phyloP scores from a whole-genome alignment of 2,329 filamentous ascomycete species.

The Ilyonectria destructans region DNA sequence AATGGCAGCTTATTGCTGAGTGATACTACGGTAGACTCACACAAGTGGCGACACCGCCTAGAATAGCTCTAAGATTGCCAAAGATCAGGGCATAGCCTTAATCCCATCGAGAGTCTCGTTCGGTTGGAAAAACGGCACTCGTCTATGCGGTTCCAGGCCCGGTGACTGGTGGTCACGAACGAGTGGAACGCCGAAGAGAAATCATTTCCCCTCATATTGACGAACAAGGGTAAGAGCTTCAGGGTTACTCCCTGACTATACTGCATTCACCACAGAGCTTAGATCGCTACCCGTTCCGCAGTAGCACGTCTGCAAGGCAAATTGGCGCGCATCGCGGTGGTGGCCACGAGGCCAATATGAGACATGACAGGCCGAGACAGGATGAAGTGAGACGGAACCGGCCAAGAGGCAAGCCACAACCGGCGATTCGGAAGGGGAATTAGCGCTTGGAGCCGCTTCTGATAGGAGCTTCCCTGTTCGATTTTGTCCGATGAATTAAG shows the following conservation, averaged over 20 bases:
- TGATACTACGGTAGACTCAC: too few species aligned
- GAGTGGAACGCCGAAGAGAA: neutral
- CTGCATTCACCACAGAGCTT: neutral
- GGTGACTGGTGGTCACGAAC: neutral
- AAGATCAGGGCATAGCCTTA: neutral
- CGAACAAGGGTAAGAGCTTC: neutral
- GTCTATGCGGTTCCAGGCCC: neutral
- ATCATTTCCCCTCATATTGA: neutral
- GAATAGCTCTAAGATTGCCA: too few species aligned
- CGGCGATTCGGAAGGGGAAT: neutral
- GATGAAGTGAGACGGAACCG: conserved; percentile 9
- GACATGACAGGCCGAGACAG: conserved; percentile 9
- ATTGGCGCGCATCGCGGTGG: neutral
- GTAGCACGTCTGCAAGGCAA: conserved; percentile 12
- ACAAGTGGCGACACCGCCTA: too few species aligned
- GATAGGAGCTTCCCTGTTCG: neutral
- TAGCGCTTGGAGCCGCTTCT: neutral
- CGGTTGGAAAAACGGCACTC: neutral
- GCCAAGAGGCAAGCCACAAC: neutral
- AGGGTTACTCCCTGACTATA: neutral
- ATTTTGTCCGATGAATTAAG: neutral
- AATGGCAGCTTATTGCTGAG: too few species aligned
- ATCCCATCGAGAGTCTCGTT: neutral
- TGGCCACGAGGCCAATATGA: neutral
- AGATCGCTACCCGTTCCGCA: conserved; percentile 1